Evolutionary conservation across 2,329 filamentous ascomycete species (phyloP).

Genomic region (Scleromitrula shiraiana): DNA sequence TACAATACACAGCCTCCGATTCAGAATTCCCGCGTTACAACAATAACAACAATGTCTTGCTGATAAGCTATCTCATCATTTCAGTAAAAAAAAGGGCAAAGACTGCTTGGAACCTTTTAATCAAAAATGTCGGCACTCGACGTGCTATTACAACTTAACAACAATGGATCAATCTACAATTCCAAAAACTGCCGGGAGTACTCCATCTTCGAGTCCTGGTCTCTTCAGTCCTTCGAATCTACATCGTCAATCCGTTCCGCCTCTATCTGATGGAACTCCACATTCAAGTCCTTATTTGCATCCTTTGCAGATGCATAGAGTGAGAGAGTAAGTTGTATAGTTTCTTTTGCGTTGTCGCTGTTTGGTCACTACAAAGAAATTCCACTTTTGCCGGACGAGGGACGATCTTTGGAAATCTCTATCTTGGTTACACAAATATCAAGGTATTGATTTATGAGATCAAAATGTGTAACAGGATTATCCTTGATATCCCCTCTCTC

Average conservation of each 20-base stretch:
- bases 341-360: neutral
- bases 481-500: too few species aligned
- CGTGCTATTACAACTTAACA: conserved; percentile 12
- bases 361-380: too few species aligned
- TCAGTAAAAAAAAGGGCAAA: too few species aligned
- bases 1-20: too few species aligned
- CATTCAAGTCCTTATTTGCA: conserved; percentile 57
- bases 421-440: neutral
- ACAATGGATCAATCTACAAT: conserved; percentile 27
- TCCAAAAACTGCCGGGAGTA: conserved; percentile 39
- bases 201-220: conserved; percentile 52
- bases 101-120: conserved; percentile 2
- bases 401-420: neutral
- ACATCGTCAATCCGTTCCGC: conserved; percentile 29
- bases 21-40: neutral
- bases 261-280: conserved; percentile 42
- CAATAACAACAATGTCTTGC: neutral
- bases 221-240: conserved; percentile 48
- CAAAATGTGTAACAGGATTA: too few species aligned
- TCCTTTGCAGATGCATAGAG: conserved; percentile 62
- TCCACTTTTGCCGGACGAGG: neutral
- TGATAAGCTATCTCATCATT: neutral
- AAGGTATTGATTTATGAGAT: neutral
- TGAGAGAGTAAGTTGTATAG: conserved; percentile 62
- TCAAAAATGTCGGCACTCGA: conserved; percentile 17